Percentiles rank a stretch among this genome's conserved stretches.
Evolutionary conservation across 257 asterid genomes (phyloP).

Genomic region (Solanum chilense): DNA sequence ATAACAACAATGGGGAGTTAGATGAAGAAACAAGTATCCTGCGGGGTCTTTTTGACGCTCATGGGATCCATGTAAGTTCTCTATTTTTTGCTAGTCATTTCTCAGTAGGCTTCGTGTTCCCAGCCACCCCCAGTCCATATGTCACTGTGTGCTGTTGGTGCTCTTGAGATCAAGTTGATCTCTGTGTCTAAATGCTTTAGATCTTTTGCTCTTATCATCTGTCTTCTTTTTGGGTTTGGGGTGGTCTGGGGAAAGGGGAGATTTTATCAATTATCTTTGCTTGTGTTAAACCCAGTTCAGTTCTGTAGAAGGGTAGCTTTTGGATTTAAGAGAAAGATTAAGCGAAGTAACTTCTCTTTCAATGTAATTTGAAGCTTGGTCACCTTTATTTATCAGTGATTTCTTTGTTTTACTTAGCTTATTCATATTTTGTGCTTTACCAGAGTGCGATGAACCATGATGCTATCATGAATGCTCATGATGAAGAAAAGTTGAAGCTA

Average conservation of each 20-base stretch:
- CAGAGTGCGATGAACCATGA: conserved; percentile 97
- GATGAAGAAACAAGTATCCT: conserved; percentile 69
- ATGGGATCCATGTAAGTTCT: conserved; percentile 83
- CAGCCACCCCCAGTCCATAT: neutral
- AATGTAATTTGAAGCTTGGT: neutral
- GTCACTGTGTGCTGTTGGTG: neutral
- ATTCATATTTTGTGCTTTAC: neutral
- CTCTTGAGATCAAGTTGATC: neutral
- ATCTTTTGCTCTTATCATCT: neutral
- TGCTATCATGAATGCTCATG: conserved; percentile 78
- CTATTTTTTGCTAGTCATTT: neutral
- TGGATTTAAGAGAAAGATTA: neutral
- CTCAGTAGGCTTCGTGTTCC: neutral
- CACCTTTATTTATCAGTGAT: neutral
- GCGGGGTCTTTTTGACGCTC: conserved; percentile 72
- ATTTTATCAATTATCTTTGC: neutral
- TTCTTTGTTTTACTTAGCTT: neutral
- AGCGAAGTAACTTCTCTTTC: neutral
- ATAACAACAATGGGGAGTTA: conserved; percentile 21
- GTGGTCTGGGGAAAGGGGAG: no score
- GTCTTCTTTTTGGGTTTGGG: neutral
- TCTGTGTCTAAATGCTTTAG: neutral
- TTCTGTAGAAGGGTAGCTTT: neutral
- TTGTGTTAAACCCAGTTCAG: neutral
- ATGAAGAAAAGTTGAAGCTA: conserved; percentile 65